Evolutionary conservation across 2,329 filamentous ascomycete genomes (phyloP).

Genomic region (Amauroascus verrucosus): DNA sequence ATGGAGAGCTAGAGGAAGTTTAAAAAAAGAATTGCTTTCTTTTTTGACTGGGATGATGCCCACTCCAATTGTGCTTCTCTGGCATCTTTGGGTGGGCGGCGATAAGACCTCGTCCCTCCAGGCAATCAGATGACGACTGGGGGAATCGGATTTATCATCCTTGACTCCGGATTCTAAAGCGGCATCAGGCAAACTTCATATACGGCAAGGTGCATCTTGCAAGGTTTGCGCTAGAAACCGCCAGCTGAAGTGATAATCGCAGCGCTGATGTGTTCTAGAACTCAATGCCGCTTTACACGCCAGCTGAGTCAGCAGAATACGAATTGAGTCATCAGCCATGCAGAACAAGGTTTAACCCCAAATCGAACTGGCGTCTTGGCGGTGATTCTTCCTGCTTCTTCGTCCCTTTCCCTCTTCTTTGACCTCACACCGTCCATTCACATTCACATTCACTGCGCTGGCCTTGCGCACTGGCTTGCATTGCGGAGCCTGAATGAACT

Average conservation of each 20-base stretch:
- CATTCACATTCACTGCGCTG: background rate
- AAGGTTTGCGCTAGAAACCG: background rate
- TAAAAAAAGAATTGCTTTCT: too few relatives aligned
- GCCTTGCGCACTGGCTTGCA: background rate
- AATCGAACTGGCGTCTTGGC: conserved; percentile 4
- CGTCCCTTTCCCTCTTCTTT: background rate
- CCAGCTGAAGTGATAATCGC: too few relatives aligned
- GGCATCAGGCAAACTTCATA: background rate
- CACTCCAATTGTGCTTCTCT: too few relatives aligned
- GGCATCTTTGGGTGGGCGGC: too few relatives aligned
- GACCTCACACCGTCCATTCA: background rate
- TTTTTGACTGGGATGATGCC: too few relatives aligned
- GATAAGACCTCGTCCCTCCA: background rate
- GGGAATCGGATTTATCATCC: background rate
- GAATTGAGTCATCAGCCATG: conserved; percentile 5
- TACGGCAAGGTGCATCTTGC: background rate
- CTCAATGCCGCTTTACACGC: background rate
- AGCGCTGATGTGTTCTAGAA: too few relatives aligned
- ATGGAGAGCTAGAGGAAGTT: too few relatives aligned
- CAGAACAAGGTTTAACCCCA: background rate
- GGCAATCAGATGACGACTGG: background rate
- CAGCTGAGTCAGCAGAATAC: background rate
- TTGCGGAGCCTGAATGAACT: background rate
- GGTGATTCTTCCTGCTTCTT: background rate
- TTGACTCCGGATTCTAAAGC: background rate